A percentile compares a stretch with the other conserved stretches of the same genome.
Evolutionary conservation across 495 filamentous ascomycete genomes (phyloP).

Genomic region (Chaetomium fimeti): DNA sequence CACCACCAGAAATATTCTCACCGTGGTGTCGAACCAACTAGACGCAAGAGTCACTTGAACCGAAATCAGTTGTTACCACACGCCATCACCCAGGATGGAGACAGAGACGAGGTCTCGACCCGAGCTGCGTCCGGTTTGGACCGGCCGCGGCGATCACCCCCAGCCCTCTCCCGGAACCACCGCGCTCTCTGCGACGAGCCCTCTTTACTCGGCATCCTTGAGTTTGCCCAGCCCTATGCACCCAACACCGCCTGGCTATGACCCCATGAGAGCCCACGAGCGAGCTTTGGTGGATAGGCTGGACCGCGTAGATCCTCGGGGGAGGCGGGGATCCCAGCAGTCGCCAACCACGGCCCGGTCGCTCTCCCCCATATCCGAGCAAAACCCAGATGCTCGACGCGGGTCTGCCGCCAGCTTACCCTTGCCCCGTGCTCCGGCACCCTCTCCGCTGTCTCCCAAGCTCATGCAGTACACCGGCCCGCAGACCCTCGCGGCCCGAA

Average conservation of each 20-base stretch:
- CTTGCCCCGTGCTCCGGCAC: slow-evolving; percentile 17
- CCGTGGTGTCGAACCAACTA: not conserved
- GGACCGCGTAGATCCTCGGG: slow-evolving; percentile 40
- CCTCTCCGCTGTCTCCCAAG: slow-evolving; percentile 18
- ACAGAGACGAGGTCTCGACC: slow-evolving; percentile 35
- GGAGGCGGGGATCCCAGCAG: slow-evolving; percentile 24
- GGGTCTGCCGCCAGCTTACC: slow-evolving; percentile 21
- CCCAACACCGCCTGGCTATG: slow-evolving; percentile 36
- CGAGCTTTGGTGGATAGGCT: slow-evolving; percentile 43
- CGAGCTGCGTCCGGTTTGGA: slow-evolving; percentile 43
- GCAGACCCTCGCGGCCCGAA: slow-evolving; percentile 32
- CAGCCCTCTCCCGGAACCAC: slow-evolving; percentile 18
- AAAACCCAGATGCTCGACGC: slow-evolving; percentile 18
- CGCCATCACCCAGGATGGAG: slow-evolving; percentile 25
- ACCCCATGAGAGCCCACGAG: slow-evolving; percentile 42
- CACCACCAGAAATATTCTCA: not conserved
- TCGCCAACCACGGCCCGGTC: slow-evolving; percentile 19
- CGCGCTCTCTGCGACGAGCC: slow-evolving; percentile 29
- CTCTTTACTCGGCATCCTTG: slow-evolving; percentile 33
- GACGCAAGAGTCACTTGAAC: not conserved
- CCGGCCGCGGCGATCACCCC: slow-evolving; percentile 26
- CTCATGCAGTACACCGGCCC: slow-evolving; percentile 18
- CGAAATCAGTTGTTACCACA: not conserved
- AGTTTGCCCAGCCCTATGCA: slow-evolving; percentile 41
- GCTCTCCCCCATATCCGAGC: slow-evolving; percentile 35